Percentiles rank a stretch among this genome's conserved stretches.
phyloP scores from a whole-genome alignment of 2,329 filamentous ascomycete species.

The Hymenoscyphus fructigenus region DNA sequence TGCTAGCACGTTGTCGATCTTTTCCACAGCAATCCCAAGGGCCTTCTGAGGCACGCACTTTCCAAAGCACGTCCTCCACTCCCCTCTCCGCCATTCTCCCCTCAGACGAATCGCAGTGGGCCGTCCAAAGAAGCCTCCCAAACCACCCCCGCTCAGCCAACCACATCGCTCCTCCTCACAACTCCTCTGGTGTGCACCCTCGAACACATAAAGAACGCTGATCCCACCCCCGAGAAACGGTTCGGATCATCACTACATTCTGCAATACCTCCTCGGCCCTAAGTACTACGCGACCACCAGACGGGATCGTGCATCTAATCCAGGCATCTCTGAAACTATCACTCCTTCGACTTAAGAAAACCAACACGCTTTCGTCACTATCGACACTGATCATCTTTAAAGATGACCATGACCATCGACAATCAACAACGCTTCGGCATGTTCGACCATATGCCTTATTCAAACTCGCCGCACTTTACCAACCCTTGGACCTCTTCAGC shows the following conservation, averaged over 20 bases:
- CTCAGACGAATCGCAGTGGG: not conserved
- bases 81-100: conserved; percentile 6
- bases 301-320: conserved; percentile 38
- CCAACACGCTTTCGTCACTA: conserved; percentile 13
- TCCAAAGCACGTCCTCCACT: conserved; percentile 8
- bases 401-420: conserved; percentile 95
- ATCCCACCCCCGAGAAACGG: conserved; percentile 31
- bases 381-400: conserved; percentile 23
- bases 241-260: conserved; percentile 28
- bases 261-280: conserved; percentile 24
- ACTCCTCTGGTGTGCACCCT: conserved; percentile 7
- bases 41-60: conserved; percentile 9
- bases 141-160: conserved; percentile 2
- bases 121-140: not conserved
- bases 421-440: conserved; percentile 77
- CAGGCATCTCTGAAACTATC: conserved; percentile 26
- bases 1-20: conserved; percentile 9
- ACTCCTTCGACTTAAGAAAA: conserved; percentile 12
- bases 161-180: not conserved
- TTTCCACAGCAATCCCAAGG: conserved; percentile 2
- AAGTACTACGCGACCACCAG: conserved; percentile 23
- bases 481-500: conserved; percentile 78
- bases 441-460: conserved; percentile 78
- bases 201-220: conserved; percentile 38
- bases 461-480: conserved; percentile 70